Evolutionary conservation across 2,329 filamentous ascomycete species (phyloP).

Genomic region (Pseudocercospora pini-densiflorae): DNA sequence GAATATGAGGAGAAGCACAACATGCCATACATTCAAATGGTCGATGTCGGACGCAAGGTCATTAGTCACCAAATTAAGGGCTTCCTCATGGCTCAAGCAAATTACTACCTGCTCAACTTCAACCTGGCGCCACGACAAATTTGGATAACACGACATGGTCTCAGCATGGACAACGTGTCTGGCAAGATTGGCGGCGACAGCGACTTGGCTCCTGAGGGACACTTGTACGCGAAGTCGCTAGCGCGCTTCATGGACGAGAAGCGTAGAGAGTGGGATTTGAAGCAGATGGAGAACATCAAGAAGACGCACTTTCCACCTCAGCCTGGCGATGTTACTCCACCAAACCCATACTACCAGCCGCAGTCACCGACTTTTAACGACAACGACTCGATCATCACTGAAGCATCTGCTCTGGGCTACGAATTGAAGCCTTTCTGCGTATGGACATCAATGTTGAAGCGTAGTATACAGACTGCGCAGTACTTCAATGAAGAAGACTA

Average conservation of each 20-base stretch:
- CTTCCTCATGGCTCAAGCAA: constrained; percentile 89
- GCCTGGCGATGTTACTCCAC: constrained; percentile 89
- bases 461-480: constrained; percentile 84
- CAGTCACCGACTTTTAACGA: constrained; percentile 25
- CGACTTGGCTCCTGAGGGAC: constrained; percentile 77
- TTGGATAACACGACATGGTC: constrained; percentile 95
- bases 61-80: constrained; percentile 88
- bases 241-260: constrained; percentile 83
- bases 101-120: constrained; percentile 95
- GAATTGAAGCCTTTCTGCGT: constrained; percentile 85
- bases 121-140: constrained; percentile 95
- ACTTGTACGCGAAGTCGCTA: constrained; percentile 77
- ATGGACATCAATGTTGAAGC: constrained; percentile 96
- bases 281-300: constrained; percentile 77
- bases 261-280: constrained; percentile 78
- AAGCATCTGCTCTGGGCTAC: constrained; percentile 50
- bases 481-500: constrained; percentile 96
- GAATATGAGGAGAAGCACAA: constrained; percentile 77
- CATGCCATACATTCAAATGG: constrained; percentile 96
- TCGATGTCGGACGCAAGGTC: constrained; percentile 94
- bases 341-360: constrained; percentile 81
- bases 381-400: constrained; percentile 21
- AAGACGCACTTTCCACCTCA: constrained; percentile 85
- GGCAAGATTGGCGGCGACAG: constrained; percentile 94
- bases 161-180: constrained; percentile 83